Conservation (phyloP, 176 grass and related monocot genomes). For the Musa beccarii region DNA sequence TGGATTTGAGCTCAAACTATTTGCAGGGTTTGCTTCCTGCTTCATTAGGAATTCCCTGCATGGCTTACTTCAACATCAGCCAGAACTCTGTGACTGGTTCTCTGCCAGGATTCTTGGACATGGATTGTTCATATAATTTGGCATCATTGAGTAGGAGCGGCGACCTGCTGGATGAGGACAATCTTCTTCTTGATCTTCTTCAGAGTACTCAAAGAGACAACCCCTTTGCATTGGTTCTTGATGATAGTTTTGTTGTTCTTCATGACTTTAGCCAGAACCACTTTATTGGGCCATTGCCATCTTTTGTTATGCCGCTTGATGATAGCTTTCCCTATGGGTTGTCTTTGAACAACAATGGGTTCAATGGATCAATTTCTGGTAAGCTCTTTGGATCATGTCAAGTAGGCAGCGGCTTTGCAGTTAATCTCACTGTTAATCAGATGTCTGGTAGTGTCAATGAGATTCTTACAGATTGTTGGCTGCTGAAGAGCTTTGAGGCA, state of each 20-base stretch:
- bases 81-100: conserved; percentile 38
- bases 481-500: conserved; percentile 39
- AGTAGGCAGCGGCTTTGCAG: conserved; percentile 7
- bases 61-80: conserved; percentile 50
- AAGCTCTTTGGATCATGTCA: conserved; percentile 34
- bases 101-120: neutral
- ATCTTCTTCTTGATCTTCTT: conserved; percentile 26
- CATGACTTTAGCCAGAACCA: conserved; percentile 54
- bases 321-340: conserved; percentile 36
- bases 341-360: conserved; percentile 31
- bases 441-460: conserved; percentile 30
- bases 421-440: conserved; percentile 43
- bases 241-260: conserved; percentile 12
- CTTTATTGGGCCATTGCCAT: conserved; percentile 33
- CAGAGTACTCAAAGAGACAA: conserved; percentile 9
- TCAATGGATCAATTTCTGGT: conserved; percentile 28
- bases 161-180: neutral
- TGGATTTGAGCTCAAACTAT: conserved; percentile 62
- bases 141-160: neutral
- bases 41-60: conserved; percentile 29
- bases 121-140: conserved; percentile 16
- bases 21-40: conserved; percentile 35
- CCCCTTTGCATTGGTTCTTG: conserved; percentile 20
- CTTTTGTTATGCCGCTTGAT: conserved; percentile 11
- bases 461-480: conserved; percentile 22